Conservation (phyloP, 1,284 basidiomycete species). For the Neolentinus lepideus region DNA sequence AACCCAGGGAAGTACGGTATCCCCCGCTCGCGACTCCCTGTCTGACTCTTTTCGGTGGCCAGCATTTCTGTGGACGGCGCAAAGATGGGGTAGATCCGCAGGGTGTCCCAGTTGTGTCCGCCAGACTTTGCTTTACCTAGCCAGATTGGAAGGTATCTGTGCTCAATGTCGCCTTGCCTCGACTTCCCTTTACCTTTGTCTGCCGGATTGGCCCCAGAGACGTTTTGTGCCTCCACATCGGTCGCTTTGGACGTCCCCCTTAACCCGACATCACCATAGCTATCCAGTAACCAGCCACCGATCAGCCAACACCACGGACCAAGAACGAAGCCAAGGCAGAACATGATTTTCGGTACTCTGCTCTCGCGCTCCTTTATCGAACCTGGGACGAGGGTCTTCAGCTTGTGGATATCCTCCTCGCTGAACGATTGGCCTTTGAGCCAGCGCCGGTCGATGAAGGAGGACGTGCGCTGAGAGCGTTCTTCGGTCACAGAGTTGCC, state of each 20-base stretch:
- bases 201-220: background rate
- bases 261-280: slow-evolving; percentile 21
- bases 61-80: background rate
- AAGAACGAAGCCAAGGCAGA: slow-evolving; percentile 61
- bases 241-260: slow-evolving; percentile 12
- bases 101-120: background rate
- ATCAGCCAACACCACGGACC: slow-evolving; percentile 63
- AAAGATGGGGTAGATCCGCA: background rate
- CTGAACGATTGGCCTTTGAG: background rate
- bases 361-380: background rate
- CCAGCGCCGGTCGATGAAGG: background rate
- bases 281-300: slow-evolving; percentile 59
- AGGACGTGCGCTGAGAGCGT: background rate
- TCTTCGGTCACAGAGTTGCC: background rate
- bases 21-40: slow-evolving; percentile 10
- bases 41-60: slow-evolving; percentile 11
- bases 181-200: background rate
- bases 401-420: background rate
- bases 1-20: background rate
- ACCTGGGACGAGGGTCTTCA: background rate
- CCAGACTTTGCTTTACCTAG: background rate
- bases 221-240: slow-evolving; percentile 8
- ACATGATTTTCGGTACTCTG: slow-evolving; percentile 29
- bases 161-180: background rate
- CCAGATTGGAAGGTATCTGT: background rate